Percentiles rank a stretch among this genome's conserved stretches.
Evolutionary conservation across 805 yeast genomes (phyloP).

Genomic region (Saccharomycopsis guyanensis): DNA sequence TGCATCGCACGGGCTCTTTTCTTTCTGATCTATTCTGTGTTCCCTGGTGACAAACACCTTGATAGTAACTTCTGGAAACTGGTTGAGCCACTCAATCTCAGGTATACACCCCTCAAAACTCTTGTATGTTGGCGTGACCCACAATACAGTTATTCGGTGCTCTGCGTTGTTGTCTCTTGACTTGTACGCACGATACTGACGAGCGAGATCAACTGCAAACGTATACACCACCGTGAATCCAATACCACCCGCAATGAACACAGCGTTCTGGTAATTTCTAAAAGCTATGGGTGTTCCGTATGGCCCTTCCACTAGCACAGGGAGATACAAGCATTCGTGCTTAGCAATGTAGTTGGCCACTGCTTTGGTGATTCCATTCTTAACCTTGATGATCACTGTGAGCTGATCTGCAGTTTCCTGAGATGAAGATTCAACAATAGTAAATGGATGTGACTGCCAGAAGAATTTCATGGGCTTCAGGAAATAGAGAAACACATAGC

Average conservation of each 20-base stretch:
- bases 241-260: slow-evolving; percentile 66
- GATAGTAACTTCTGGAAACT: slow-evolving; percentile 2
- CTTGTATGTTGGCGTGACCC: slow-evolving; percentile 18
- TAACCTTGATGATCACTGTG: slow-evolving; percentile 37
- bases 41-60: slow-evolving; percentile 14
- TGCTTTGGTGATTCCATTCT: slow-evolving; percentile 39
- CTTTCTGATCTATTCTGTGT: neutral
- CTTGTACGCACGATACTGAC: slow-evolving; percentile 13
- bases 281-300: slow-evolving; percentile 51
- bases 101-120: slow-evolving; percentile 14
- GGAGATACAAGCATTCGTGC: too few species aligned
- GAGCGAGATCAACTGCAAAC: slow-evolving; percentile 34
- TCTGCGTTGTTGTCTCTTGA: neutral
- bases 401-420: slow-evolving; percentile 30
- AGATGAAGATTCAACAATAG: too few species aligned
- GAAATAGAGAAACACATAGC: slow-evolving; percentile 40
- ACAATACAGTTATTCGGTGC: slow-evolving; percentile 10
- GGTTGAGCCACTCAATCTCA: slow-evolving; percentile 12
- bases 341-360: slow-evolving; percentile 27
- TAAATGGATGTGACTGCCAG: slow-evolving; percentile 56
- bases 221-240: slow-evolving; percentile 60
- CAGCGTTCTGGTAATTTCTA: slow-evolving; percentile 42
- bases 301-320: slow-evolving; percentile 55
- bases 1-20: too few species aligned
- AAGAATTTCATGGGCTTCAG: slow-evolving; percentile 37